Base-by-base conservation (phyloP, 495 filamentous ascomycete genomes). In the Aspergillus mulundensis region DNA sequence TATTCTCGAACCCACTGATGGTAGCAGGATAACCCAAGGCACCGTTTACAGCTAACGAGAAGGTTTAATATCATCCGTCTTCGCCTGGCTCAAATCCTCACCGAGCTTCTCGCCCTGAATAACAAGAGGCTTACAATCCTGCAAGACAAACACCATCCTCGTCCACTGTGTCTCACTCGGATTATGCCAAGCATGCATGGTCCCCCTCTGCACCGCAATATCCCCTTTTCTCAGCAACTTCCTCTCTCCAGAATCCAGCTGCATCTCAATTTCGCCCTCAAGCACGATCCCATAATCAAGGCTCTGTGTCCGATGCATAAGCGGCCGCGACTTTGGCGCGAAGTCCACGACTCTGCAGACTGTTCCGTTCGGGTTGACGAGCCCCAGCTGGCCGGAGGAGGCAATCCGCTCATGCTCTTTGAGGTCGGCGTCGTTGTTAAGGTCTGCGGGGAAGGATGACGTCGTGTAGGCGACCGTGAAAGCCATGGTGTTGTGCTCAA, bases 271-370 rank as follows among this genome's bases (percentile, higher is more conserved):
- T 62, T 81, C 66, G 0, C 89, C 89, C 59, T 91, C 87, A 7
- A 94, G 56, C 18, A 92, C 81, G 53, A 91, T 78, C 0, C 87
- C 88, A 51, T 87, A 91, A 58, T 92, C 89, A 5, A 94, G 66
- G 16, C 78, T 83, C 30, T 49, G 46, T 19, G 56, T 59, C 34
- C 56, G 56, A 43, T 59, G 56, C 56, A 59, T 59, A 21, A 54
- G 40, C 19, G 56, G 34, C 12, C 18, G 15, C 7, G 41, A 30
- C 11, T 28, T 38, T 6, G 72, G 90, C 68, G 47, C 87, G 75
- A 77, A 90, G 84, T 67, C 88, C 61, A 59, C 88, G 78, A 55
- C 88, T 51, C 70, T 72, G 47, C 72, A 76, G 0, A 71, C 60
- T 1, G 74, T 73, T 43, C 83, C 83, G 12, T 70, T 70, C 15